Evolutionary conservation across 2,329 filamentous ascomycete species (phyloP).

Genomic region (Fusarium annulatum): DNA sequence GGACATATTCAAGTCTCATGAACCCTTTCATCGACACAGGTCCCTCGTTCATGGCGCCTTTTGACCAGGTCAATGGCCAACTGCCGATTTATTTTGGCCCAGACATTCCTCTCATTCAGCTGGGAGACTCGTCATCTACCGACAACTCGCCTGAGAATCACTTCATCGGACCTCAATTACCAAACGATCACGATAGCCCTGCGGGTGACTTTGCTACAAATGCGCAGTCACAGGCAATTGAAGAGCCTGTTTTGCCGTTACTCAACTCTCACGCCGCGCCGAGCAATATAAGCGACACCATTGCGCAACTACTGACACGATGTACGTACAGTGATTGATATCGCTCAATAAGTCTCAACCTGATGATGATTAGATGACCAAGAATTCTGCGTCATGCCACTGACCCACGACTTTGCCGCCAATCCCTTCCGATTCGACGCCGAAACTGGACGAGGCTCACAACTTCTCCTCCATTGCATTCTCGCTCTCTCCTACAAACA

Average conservation of each 20-base stretch:
- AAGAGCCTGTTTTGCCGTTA: background rate
- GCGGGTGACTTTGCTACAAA: accelerated
- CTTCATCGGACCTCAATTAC: background rate
- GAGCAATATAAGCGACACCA: background rate
- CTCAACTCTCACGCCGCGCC: background rate
- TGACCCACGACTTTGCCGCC: background rate
- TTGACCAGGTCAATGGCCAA: background rate
- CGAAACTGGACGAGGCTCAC: background rate
- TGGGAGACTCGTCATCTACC: background rate
- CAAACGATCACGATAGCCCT: background rate
- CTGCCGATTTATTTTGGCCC: background rate
- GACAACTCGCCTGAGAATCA: background rate
- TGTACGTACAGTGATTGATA: too few relatives aligned
- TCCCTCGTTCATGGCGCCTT: background rate
- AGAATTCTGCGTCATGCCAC: background rate
- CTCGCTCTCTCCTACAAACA: background rate
- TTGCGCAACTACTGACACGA: background rate
- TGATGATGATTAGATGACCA: background rate
- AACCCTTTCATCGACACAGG: background rate
- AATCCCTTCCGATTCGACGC: background rate
- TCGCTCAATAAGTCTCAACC: too few relatives aligned
- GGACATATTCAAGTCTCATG: background rate
- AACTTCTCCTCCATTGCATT: background rate
- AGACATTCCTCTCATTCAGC: background rate
- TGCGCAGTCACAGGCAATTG: background rate